Percentiles rank a stretch among this genome's conserved stretches.
Evolutionary conservation across 1,139 yeast genomes (phyloP).

Genomic region (Zygoascus meyerae): DNA sequence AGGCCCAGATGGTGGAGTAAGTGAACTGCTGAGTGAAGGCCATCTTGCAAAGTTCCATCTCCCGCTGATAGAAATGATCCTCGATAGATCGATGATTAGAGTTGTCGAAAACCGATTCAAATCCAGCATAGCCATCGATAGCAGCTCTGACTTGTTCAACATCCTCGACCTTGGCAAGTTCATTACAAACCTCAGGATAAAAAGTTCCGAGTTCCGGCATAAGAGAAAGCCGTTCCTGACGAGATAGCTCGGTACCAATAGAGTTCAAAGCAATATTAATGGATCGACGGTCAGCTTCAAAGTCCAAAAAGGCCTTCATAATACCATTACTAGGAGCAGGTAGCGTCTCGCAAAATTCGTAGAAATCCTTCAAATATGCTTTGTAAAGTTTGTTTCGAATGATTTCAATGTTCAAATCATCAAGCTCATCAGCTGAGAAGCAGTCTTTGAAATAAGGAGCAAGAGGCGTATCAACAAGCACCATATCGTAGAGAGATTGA

Average conservation of each 20-base stretch:
- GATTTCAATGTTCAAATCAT: conserved; percentile 92
- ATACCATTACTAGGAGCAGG: conserved; percentile 75
- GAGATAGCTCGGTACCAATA: conserved; percentile 67
- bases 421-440: conserved; percentile 87
- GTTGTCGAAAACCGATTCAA: conserved; percentile 66
- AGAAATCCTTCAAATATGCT: conserved; percentile 87
- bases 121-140: conserved; percentile 62
- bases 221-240: conserved; percentile 63
- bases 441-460: conserved; percentile 95
- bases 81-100: conserved; percentile 60
- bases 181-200: conserved; percentile 66
- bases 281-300: conserved; percentile 94
- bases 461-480: conserved; percentile 93
- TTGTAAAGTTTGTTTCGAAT: conserved; percentile 86
- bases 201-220: conserved; percentile 79
- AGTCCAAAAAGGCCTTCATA: conserved; percentile 69
- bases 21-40: conserved; percentile 97
- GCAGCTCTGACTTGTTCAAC: conserved; percentile 73
- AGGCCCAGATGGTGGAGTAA: conserved; percentile 87
- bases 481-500: conserved; percentile 86
- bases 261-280: conserved; percentile 90
- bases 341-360: conserved; percentile 57
- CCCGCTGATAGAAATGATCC: conserved; percentile 88
- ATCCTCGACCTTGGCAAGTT: conserved; percentile 74
- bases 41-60: conserved; percentile 85